phyloP scores from a whole-genome alignment of 345 rosid genomes.

The Hypericum perforatum region DNA sequence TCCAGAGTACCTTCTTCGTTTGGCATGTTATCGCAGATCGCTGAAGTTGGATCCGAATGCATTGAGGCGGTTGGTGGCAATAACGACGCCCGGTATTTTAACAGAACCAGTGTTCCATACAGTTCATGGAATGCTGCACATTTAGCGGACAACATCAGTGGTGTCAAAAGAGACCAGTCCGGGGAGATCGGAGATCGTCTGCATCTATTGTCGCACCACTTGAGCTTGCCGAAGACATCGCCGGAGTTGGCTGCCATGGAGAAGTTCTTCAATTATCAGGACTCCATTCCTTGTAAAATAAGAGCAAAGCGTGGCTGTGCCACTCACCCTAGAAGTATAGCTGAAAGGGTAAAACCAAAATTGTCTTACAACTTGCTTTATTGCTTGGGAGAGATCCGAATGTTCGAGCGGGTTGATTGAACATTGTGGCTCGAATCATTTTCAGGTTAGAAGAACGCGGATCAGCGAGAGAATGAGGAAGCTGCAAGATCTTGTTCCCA shows the following conservation, averaged over 20 bases:
- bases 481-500: slow-evolving; percentile 89
- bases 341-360: slow-evolving; percentile 58
- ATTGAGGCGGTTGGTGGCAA: slow-evolving; percentile 17
- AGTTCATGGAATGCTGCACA: slow-evolving; percentile 54
- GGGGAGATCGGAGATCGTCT: slow-evolving; percentile 26
- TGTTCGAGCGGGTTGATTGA: not conserved
- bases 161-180: slow-evolving; percentile 36
- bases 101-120: slow-evolving; percentile 27
- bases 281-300: slow-evolving; percentile 84
- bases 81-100: slow-evolving; percentile 17
- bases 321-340: slow-evolving; percentile 98
- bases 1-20: slow-evolving; percentile 56
- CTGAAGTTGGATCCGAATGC: slow-evolving; percentile 40
- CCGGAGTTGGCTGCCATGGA: slow-evolving; percentile 57
- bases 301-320: slow-evolving; percentile 99
- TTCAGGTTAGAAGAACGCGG: slow-evolving; percentile 87
- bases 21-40: slow-evolving; percentile 58
- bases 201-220: slow-evolving; percentile 34
- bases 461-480: slow-evolving; percentile 97
- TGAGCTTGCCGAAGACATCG: slow-evolving; percentile 48
- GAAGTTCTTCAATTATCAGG: slow-evolving; percentile 63
- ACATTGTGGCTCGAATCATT: not conserved
- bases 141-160: slow-evolving; percentile 31
- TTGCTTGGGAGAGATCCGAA: too few species aligned
- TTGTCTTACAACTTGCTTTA: too few species aligned